These are phyloP conservation scores for Talaromyces sp. DNA, from an alignment of 2,329 filamentous ascomycete species.

Conservation along the genomic window DNA sequence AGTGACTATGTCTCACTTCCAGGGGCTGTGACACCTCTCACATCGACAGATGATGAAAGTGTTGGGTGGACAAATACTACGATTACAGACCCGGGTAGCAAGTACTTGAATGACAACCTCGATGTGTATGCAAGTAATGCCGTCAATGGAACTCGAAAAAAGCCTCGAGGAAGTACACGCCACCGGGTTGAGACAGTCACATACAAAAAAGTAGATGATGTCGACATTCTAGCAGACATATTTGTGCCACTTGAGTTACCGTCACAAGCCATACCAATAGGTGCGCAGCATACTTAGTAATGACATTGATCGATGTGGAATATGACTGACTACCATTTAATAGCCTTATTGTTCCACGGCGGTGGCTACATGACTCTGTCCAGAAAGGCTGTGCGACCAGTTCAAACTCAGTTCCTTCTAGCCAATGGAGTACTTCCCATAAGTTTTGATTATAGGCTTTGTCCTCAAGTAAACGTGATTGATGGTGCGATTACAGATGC, in stretches of 20 bases:
- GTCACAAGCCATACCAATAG: not conserved
- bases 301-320: not conserved
- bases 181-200: not conserved
- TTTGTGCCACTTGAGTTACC: not conserved
- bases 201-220: not conserved
- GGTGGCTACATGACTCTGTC: slow-evolving; percentile 1
- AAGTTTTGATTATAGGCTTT: slow-evolving; percentile 3
- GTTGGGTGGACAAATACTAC: not conserved
- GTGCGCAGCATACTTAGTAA: not conserved
- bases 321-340: not conserved
- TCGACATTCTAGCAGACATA: not conserved
- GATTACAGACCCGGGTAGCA: not conserved
- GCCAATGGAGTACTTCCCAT: not conserved
- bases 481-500: not conserved
- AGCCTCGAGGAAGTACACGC: not conserved
- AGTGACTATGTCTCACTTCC: not conserved
- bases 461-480: not conserved
- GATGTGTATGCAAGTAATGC: not conserved
- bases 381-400: not conserved
- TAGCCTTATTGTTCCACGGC: slow-evolving; percentile 3
- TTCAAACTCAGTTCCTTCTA: not conserved
- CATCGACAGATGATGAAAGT: not conserved
- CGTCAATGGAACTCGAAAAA: not conserved
- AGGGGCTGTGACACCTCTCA: not conserved
- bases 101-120: not conserved